These are phyloP conservation scores for Neobulgaria alba DNA, from an alignment of 2,329 filamentous ascomycete genomes.

Conservation along the genomic window DNA sequence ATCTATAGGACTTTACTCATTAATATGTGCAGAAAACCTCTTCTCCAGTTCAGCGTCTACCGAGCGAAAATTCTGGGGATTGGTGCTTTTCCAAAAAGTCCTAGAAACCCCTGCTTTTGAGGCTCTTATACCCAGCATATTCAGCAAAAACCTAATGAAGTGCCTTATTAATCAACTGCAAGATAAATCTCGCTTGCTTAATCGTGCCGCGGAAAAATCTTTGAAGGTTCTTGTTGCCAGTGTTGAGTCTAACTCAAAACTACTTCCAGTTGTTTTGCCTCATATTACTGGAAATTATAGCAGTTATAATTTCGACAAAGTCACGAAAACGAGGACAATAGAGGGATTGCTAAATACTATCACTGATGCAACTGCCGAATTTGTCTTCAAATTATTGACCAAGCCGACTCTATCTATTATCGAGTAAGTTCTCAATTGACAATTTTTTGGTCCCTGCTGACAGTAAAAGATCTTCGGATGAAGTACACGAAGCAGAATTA, in stretches of 20 bases:
- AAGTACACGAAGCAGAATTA: slow-evolving; percentile 22
- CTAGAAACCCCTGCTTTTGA: slow-evolving; percentile 45
- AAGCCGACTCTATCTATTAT: slow-evolving; percentile 34
- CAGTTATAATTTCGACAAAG: slow-evolving; percentile 72
- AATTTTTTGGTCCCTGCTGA: slow-evolving; percentile 2
- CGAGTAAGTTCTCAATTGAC: slow-evolving; percentile 22
- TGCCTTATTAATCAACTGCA: slow-evolving; percentile 78
- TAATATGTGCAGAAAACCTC: slow-evolving; percentile 53
- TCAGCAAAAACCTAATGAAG: slow-evolving; percentile 75
- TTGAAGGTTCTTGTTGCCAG: slow-evolving; percentile 62
- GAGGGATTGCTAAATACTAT: slow-evolving; percentile 42
- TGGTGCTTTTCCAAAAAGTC: slow-evolving; percentile 76
- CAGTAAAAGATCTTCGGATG: slow-evolving; percentile 14
- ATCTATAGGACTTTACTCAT: too few relatives aligned
- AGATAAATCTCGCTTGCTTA: slow-evolving; percentile 67
- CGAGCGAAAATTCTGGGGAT: slow-evolving; percentile 85
- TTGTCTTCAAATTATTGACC: slow-evolving; percentile 40
- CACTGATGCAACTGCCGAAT: slow-evolving; percentile 23
- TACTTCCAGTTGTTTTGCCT: slow-evolving; percentile 52
- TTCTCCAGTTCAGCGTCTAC: slow-evolving; percentile 77
- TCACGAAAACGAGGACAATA: slow-evolving; percentile 78
- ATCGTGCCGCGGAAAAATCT: slow-evolving; percentile 68
- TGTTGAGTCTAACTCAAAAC: slow-evolving; percentile 50
- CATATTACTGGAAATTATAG: slow-evolving; percentile 64
- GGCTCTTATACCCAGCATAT: slow-evolving; percentile 50